These are phyloP conservation scores for Epichloe aotearoae DNA, from an alignment of 2,329 filamentous ascomycete genomes.

Conservation along the genomic window DNA sequence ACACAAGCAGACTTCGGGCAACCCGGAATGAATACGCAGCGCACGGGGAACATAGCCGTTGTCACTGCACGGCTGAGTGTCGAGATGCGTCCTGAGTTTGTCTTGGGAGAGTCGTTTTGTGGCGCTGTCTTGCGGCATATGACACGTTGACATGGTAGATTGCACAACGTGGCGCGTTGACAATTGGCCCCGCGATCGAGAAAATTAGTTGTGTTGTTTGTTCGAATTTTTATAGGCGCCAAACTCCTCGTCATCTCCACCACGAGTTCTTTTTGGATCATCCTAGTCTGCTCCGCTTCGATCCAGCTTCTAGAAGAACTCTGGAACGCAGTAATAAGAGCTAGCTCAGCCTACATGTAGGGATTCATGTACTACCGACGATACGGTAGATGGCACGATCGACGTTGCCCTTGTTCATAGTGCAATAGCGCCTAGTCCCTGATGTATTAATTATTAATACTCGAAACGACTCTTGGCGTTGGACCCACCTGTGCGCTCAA, in stretches of 20 bases:
- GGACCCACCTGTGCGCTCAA: no score
- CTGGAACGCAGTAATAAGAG: background rate
- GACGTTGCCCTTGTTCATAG: background rate
- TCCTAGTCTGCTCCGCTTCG: background rate
- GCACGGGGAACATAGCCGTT: background rate
- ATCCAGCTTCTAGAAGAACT: slow-evolving; percentile 1
- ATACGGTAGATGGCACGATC: background rate
- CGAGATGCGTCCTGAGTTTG: background rate
- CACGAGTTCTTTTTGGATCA: background rate
- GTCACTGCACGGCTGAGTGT: background rate
- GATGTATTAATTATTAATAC: background rate
- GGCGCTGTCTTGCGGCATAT: background rate
- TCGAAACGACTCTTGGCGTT: background rate
- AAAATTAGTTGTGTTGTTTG: background rate
- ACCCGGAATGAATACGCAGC: slow-evolving; percentile 8
- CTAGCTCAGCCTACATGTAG: background rate
- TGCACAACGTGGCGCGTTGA: background rate
- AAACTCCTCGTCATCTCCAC: background rate
- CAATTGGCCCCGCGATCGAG: background rate
- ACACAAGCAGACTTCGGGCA: slow-evolving; percentile 3
- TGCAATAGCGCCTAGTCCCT: background rate
- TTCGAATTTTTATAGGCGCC: background rate
- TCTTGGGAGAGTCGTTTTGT: background rate
- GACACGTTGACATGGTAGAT: background rate
- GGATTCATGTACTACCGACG: background rate